These are phyloP conservation scores for Colletotrichum destructivum DNA, from an alignment of 2,329 filamentous ascomycete genomes.

Conservation along the genomic window DNA sequence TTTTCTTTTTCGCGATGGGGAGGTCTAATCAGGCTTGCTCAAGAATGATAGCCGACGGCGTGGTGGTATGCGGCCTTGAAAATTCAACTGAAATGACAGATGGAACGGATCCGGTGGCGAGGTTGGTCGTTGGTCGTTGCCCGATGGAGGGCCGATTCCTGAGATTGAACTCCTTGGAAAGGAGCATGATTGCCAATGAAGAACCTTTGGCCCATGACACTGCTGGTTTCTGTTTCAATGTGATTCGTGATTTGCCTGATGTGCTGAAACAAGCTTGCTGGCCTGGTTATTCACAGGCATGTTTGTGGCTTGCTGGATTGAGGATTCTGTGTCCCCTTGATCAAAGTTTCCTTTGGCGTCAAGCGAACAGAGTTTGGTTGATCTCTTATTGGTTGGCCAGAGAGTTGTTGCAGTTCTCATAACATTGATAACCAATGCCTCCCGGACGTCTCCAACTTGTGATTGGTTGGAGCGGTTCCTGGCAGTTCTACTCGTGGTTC, in stretches of 20 bases:
- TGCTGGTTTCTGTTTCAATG: not conserved
- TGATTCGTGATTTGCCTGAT: not conserved
- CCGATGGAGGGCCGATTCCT: conserved; percentile 41
- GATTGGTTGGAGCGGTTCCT: too few species aligned
- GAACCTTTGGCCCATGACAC: conserved; percentile 32
- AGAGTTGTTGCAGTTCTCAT: too few species aligned
- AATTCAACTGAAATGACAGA: conserved; percentile 40
- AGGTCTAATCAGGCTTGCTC: conserved; percentile 40
- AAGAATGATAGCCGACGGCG: conserved; percentile 40
- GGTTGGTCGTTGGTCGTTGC: conserved; percentile 41
- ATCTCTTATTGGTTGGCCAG: too few species aligned
- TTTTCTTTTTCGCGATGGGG: conserved; percentile 43
- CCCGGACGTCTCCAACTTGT: too few species aligned
- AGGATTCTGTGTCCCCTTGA: too few species aligned
- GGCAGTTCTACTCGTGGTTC: not conserved
- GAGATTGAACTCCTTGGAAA: conserved; percentile 44
- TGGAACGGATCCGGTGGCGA: conserved; percentile 34
- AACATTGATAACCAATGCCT: too few species aligned
- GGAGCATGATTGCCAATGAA: conserved; percentile 40
- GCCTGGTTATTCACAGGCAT: too few species aligned
- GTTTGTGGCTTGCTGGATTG: too few species aligned
- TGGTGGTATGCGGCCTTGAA: conserved; percentile 41
- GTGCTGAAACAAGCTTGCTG: too few species aligned
- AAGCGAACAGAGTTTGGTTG: too few species aligned
- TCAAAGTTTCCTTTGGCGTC: too few species aligned